These are phyloP conservation scores for Calocera viscosa DNA, from an alignment of 768 basidiomycete species.

Conservation along the genomic window DNA sequence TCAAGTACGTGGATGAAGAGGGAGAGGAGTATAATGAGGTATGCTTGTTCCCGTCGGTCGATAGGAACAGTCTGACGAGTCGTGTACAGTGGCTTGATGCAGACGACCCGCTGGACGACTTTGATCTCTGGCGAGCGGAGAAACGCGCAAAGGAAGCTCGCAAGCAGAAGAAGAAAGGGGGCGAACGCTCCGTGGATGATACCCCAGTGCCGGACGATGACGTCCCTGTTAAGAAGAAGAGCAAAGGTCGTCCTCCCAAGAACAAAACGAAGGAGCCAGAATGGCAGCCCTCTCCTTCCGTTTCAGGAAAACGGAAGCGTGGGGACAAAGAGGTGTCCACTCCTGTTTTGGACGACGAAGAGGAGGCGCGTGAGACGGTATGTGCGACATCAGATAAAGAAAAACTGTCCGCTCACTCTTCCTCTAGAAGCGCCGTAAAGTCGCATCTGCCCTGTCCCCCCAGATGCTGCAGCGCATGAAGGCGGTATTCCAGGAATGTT, in stretches of 20 bases:
- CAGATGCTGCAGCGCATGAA: slow-evolving; percentile 62
- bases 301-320: slow-evolving; percentile 57
- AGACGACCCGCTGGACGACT: not conserved
- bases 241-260: slow-evolving; percentile 74
- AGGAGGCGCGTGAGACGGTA: slow-evolving; percentile 59
- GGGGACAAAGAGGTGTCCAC: slow-evolving; percentile 53
- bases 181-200: not conserved
- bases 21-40: slow-evolving; percentile 32
- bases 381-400: slow-evolving; percentile 22
- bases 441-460: slow-evolving; percentile 36
- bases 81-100: not conserved
- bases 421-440: slow-evolving; percentile 73
- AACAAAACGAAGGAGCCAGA: slow-evolving; percentile 68
- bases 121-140: not conserved
- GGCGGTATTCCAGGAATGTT: slow-evolving; percentile 64
- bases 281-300: slow-evolving; percentile 9
- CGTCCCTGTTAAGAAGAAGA: slow-evolving; percentile 30
- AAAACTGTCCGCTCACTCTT: slow-evolving; percentile 8
- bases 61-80: too few relatives aligned
- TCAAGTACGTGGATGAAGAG: slow-evolving; percentile 37
- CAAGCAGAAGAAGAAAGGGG: slow-evolving; percentile 9
- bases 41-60: too few relatives aligned
- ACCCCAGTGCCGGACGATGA: slow-evolving; percentile 20
- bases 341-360: slow-evolving; percentile 54
- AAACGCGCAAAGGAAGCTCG: not conserved